Conservation (phyloP, 2,329 filamentous ascomycete species). For the Bertia moriformis region DNA sequence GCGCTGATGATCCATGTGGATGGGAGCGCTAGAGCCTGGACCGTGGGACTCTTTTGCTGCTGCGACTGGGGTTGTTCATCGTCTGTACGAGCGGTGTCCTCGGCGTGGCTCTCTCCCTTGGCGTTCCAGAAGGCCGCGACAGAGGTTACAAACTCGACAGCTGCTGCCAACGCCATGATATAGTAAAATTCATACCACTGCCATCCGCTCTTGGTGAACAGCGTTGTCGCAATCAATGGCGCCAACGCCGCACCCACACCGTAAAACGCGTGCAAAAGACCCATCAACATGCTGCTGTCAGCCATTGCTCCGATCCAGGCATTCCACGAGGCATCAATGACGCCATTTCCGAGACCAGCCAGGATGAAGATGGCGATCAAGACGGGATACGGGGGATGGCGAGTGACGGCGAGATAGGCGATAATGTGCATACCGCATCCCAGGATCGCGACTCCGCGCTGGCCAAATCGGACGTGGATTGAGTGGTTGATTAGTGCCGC, state of each 20-base stretch:
- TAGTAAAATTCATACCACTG: conserved; percentile 68
- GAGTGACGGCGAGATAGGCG: conserved; percentile 28
- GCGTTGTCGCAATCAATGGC: conserved; percentile 57
- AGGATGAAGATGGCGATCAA: conserved; percentile 51
- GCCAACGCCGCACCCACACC: conserved; percentile 56
- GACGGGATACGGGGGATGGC: conserved; percentile 57
- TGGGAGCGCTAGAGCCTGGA: no score
- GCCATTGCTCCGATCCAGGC: conserved; percentile 58
- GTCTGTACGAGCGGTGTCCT: conserved; percentile 16
- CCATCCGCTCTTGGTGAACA: conserved; percentile 48
- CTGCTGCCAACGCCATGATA: conserved; percentile 46
- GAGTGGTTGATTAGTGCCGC: conserved; percentile 51
- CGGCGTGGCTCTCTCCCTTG: conserved; percentile 36
- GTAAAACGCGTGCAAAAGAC: conserved; percentile 59
- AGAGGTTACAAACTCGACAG: conserved; percentile 37
- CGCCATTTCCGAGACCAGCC: conserved; percentile 57
- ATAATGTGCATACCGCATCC: conserved; percentile 38
- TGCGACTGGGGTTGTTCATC: conserved; percentile 29
- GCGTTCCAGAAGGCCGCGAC: conserved; percentile 42
- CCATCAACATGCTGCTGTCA: conserved; percentile 58
- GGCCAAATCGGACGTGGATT: conserved; percentile 51
- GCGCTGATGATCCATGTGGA: conserved; percentile 61
- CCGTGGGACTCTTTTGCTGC: no score
- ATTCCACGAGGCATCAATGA: conserved; percentile 46
- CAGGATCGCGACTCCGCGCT: conserved; percentile 56